Evolutionary conservation across 2,329 filamentous ascomycete species (phyloP).

Genomic region (Zelopaecilomyces penicillatus): DNA sequence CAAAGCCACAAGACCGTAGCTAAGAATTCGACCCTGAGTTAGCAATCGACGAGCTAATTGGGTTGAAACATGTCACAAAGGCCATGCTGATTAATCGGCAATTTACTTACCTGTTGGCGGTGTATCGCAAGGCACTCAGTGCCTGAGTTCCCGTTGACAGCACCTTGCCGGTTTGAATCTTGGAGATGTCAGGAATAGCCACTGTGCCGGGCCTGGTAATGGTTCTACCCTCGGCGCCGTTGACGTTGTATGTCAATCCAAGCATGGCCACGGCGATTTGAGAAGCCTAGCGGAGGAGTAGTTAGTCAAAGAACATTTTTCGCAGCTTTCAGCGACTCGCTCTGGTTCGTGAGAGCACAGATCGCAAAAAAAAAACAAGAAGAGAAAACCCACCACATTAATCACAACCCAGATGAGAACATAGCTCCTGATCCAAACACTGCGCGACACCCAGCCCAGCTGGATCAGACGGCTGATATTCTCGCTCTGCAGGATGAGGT

Average conservation of each 20-base stretch:
- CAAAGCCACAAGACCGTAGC: conserved; percentile 30
- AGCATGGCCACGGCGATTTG: conserved; percentile 36
- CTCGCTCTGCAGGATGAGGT: conserved; percentile 16
- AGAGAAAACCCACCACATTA: conserved; percentile 13
- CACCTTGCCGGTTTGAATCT: conserved; percentile 24
- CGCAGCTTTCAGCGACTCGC: neutral
- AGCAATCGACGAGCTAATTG: too few species aligned
- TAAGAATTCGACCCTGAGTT: conserved; percentile 8
- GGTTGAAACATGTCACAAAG: too few species aligned
- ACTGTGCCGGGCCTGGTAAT: conserved; percentile 26
- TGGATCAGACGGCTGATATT: conserved; percentile 16
- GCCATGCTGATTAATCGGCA: too few species aligned
- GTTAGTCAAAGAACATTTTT: neutral
- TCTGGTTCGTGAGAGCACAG: neutral
- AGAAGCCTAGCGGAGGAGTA: conserved; percentile 20
- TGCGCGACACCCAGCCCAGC: conserved; percentile 12
- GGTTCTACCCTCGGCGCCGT: conserved; percentile 25
- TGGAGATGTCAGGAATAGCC: conserved; percentile 27
- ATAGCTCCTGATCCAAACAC: conserved; percentile 12
- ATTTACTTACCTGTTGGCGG: conserved; percentile 29
- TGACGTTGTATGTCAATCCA: conserved; percentile 34
- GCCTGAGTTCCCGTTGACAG: conserved; percentile 14
- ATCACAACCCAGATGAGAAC: conserved; percentile 14
- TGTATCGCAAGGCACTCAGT: conserved; percentile 29
- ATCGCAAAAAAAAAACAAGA: neutral